A percentile compares a stretch with the other conserved stretches of the same genome.
Conservation (phyloP, 768 basidiomycete species). For the Trametes villosa region DNA sequence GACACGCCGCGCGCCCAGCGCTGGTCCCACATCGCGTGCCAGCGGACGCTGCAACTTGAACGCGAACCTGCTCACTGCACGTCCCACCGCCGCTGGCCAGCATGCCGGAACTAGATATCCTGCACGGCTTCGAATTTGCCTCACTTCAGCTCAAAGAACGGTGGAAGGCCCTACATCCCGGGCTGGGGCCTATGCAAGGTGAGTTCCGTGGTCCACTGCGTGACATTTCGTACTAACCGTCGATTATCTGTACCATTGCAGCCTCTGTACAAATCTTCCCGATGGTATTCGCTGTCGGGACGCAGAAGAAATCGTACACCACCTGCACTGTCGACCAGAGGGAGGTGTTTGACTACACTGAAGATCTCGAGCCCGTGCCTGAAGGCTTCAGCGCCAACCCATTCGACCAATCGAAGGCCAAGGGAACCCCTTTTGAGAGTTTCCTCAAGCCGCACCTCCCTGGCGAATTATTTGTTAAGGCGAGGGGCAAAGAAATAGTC, state of each 20-base stretch:
- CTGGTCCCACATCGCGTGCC: no score
- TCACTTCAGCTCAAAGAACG: not conserved
- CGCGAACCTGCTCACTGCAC: no score
- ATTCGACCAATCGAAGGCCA: not conserved
- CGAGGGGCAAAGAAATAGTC: not conserved
- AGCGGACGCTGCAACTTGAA: no score
- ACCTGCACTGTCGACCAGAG: not conserved
- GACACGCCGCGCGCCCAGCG: no score
- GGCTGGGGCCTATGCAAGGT: not conserved
- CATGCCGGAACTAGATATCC: conserved; percentile 3
- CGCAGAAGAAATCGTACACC: not conserved
- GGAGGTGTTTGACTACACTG: not conserved
- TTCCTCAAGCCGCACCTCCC: not conserved
- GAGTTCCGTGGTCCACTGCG: not conserved
- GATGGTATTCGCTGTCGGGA: not conserved
- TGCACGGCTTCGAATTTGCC: not conserved
- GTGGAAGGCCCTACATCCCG: not conserved
- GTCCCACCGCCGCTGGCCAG: no score
- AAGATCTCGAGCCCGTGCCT: not conserved
- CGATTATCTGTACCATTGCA: not conserved
- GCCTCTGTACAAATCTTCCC: not conserved
- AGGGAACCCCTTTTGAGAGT: not conserved
- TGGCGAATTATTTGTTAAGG: not conserved
- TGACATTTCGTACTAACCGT: not conserved
- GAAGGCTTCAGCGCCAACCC: not conserved